Evolutionary conservation across 108 stramenopile genomes (phyloP).

Genomic region (Nitzschia putrida): DNA sequence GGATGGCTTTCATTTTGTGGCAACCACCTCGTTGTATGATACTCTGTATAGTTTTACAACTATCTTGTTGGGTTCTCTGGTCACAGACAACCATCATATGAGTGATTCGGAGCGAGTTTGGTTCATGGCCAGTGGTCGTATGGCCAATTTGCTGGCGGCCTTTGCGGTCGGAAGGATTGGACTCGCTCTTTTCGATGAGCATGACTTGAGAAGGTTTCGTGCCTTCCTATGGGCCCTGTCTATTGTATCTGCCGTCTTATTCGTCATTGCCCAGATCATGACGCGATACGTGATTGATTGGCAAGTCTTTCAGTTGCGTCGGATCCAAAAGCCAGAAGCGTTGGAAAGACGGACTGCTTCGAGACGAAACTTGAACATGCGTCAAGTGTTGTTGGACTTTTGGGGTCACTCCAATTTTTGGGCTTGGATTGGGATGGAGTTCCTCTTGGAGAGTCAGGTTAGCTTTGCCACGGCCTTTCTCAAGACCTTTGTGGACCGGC

Average conservation of each 20-base stretch:
- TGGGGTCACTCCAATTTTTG: conserved; percentile 45
- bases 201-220: conserved; percentile 41
- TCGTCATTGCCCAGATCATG: conserved; percentile 36
- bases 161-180: conserved; percentile 43
- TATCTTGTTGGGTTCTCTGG: conserved; percentile 40
- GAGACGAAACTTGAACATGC: conserved; percentile 22
- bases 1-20: conserved; percentile 46
- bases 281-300: conserved; percentile 12
- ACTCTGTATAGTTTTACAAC: conserved; percentile 44
- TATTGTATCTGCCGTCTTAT: conserved; percentile 20
- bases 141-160: conserved; percentile 38
- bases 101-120: conserved; percentile 45
- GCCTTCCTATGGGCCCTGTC: conserved; percentile 30
- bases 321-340: not conserved
- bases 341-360: not conserved
- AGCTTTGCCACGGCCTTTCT: conserved; percentile 40
- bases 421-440: conserved; percentile 50
- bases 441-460: conserved; percentile 44
- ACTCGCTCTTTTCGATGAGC: conserved; percentile 40
- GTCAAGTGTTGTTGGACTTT: conserved; percentile 37
- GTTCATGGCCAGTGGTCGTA: conserved; percentile 43
- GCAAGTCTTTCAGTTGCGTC: conserved; percentile 10
- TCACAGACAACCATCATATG: conserved; percentile 55
- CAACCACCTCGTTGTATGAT: conserved; percentile 44
- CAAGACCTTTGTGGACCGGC: conserved; percentile 54